phyloP scores from a whole-genome alignment of 2,329 filamentous ascomycete species.

The Diaporthe australafricana region DNA sequence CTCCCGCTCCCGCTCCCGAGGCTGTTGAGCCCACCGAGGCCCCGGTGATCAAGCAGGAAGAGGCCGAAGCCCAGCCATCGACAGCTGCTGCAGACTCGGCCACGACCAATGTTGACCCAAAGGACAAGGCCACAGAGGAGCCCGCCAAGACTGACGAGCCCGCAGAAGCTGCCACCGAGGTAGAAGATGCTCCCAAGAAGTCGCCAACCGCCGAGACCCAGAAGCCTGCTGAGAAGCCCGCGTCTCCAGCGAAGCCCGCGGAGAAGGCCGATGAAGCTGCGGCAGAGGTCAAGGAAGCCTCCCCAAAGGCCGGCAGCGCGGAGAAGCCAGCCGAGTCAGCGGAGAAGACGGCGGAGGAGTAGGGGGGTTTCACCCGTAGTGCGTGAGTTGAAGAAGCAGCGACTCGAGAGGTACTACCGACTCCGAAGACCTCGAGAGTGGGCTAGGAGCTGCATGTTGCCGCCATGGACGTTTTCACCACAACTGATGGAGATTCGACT shows the following conservation, averaged over 20 bases:
- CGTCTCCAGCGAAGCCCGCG: slow-evolving; percentile 29
- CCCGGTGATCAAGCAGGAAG: slow-evolving; percentile 52
- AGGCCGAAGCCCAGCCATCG: slow-evolving; percentile 47
- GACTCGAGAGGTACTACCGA: not conserved
- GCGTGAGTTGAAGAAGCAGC: not conserved
- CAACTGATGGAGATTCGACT: not conserved
- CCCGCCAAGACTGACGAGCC: slow-evolving; percentile 38
- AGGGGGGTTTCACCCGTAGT: not conserved
- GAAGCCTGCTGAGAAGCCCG: slow-evolving; percentile 40
- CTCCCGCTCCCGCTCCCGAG: not conserved
- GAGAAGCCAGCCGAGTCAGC: slow-evolving; percentile 7
- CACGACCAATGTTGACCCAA: slow-evolving; percentile 39
- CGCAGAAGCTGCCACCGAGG: not conserved
- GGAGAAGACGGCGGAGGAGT: slow-evolving; percentile 13
- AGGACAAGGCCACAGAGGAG: slow-evolving; percentile 35
- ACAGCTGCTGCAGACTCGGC: slow-evolving; percentile 43
- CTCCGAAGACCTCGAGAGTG: no score
- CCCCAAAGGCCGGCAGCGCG: slow-evolving; percentile 6
- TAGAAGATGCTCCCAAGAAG: not conserved
- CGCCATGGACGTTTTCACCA: not conserved
- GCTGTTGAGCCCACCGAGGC: slow-evolving; percentile 45
- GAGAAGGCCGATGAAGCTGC: slow-evolving; percentile 10
- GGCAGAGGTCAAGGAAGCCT: slow-evolving; percentile 2
- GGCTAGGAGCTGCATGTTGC: not conserved
- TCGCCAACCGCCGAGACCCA: slow-evolving; percentile 24